Evolutionary conservation across 1,284 basidiomycete species (phyloP).

Genomic region (Megacollybia platyphylla): DNA sequence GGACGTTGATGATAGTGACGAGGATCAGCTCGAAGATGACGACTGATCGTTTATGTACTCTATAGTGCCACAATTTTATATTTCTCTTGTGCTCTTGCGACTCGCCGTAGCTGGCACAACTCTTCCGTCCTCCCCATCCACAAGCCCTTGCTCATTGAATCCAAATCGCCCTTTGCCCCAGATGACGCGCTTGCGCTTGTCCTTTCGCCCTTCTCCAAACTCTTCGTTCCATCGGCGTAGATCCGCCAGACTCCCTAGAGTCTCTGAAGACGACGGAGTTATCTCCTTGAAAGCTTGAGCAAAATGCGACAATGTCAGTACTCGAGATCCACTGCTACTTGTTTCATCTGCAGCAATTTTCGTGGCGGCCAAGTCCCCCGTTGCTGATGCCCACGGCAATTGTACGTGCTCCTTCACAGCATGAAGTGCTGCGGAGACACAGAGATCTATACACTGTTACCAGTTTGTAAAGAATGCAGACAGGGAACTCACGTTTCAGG

Average conservation of each 20-base stretch:
- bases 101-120: not conserved
- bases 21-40: slow-evolving; percentile 14
- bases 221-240: slow-evolving; percentile 87
- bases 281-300: slow-evolving; percentile 76
- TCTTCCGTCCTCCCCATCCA: slow-evolving; percentile 7
- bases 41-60: slow-evolving; percentile 2
- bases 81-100: no score
- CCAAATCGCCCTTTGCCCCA: slow-evolving; percentile 71
- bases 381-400: slow-evolving; percentile 53
- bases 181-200: slow-evolving; percentile 45
- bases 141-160: slow-evolving; percentile 35
- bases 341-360: not conserved
- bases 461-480: slow-evolving; percentile 9
- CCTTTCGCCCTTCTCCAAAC: slow-evolving; percentile 71
- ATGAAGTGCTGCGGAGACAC: slow-evolving; percentile 80
- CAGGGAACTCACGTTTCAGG: slow-evolving; percentile 63
- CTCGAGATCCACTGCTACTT: slow-evolving; percentile 18
- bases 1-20: slow-evolving; percentile 13
- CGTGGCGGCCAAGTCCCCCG: not conserved
- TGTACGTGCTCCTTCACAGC: slow-evolving; percentile 75
- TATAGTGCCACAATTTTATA: no score
- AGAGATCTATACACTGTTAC: slow-evolving; percentile 48
- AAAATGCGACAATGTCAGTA: slow-evolving; percentile 57
- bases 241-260: slow-evolving; percentile 66
- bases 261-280: slow-evolving; percentile 75